phyloP scores from a whole-genome alignment of 2,329 filamentous ascomycete genomes.

The Gremmenia infestans region DNA sequence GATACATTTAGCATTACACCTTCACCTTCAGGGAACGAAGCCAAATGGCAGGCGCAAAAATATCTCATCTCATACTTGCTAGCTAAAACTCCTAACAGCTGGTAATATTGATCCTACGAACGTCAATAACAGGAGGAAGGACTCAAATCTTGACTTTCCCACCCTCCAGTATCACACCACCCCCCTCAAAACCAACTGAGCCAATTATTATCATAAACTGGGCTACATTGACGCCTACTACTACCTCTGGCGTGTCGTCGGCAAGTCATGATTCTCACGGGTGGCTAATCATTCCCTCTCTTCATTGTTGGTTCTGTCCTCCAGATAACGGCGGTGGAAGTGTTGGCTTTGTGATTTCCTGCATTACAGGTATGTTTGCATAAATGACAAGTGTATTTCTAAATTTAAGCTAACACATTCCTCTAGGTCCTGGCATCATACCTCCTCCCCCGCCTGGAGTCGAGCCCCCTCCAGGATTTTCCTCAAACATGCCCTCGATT shows the following conservation, averaged over 20 bases:
- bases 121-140: not conserved
- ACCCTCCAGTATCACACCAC: not conserved
- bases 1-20: not conserved
- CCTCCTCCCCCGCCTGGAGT: not conserved
- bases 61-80: not conserved
- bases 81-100: not conserved
- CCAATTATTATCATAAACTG: not conserved
- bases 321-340: not conserved
- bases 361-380: no score
- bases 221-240: not conserved
- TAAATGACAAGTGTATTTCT: no score
- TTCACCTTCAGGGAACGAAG: not conserved
- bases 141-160: not conserved
- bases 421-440: constrained; percentile 2
- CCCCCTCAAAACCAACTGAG: not conserved
- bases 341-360: not conserved
- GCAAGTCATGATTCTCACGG: not conserved
- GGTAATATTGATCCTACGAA: not conserved
- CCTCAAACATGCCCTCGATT: not conserved
- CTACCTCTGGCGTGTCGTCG: not conserved
- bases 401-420: no score
- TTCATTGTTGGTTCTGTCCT: not conserved
- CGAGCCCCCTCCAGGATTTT: not conserved
- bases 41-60: not conserved
- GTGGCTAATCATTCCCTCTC: not conserved